phyloP scores from a whole-genome alignment of 1,284 basidiomycete species.

The Ustilago bromivora region DNA sequence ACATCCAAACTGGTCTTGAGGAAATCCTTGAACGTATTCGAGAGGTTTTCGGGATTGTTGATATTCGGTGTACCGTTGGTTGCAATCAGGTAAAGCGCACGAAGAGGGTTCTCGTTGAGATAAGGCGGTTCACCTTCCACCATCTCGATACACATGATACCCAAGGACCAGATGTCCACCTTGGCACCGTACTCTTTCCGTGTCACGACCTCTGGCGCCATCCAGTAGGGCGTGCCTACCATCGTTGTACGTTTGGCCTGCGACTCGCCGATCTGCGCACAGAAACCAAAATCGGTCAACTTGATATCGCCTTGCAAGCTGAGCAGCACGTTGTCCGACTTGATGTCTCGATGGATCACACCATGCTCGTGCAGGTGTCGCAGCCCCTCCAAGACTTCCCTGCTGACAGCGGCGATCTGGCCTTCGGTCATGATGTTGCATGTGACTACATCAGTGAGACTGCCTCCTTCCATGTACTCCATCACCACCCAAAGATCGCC shows the following conservation, averaged over 20 bases:
- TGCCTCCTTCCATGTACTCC: constrained; percentile 98
- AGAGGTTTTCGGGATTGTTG: constrained; percentile 91
- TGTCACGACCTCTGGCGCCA: constrained; percentile 98
- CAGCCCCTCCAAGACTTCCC: constrained; percentile 89
- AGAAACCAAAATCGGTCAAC: constrained; percentile 98
- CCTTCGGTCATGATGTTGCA: constrained; percentile 91
- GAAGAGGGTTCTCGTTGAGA: constrained; percentile 94
- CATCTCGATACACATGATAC: constrained; percentile 99
- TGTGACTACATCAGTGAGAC: constrained; percentile 94
- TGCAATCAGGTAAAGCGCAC: constrained; percentile 94
- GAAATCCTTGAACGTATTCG: constrained; percentile 89
- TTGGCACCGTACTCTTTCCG: constrained; percentile 98
- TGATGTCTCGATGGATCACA: constrained; percentile 98
- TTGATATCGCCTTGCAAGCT: constrained; percentile 96
- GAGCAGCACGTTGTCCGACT: constrained; percentile 94
- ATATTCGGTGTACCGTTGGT: constrained; percentile 98
- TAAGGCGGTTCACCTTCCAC: constrained; percentile 99
- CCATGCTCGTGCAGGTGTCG: constrained; percentile 93
- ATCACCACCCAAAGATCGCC: constrained; percentile 99
- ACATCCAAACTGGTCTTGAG: constrained; percentile 90
- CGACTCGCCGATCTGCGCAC: constrained; percentile 92
- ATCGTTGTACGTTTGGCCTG: constrained; percentile 97
- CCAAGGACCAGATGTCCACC: constrained; percentile 97
- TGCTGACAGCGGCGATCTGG: constrained; percentile 93
- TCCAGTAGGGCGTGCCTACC: constrained; percentile 99